These are phyloP conservation scores for Ceratocystis variospora DNA, from an alignment of 2,329 filamentous ascomycete species.

Conservation along the genomic window DNA sequence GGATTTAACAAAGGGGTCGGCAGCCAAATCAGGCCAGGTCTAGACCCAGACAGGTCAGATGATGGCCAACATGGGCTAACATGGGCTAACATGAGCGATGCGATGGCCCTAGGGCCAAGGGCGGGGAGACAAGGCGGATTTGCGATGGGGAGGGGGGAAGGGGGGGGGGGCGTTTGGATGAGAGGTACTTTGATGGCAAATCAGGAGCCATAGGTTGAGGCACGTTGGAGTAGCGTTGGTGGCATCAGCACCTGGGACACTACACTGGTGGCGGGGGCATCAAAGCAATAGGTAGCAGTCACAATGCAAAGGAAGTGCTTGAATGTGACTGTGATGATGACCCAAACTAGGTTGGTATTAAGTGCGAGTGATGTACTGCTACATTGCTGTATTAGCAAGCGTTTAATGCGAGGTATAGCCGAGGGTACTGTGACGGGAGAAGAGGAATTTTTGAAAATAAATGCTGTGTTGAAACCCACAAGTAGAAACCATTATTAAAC, in stretches of 20 bases:
- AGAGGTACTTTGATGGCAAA: too few species aligned
- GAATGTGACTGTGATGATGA: neutral
- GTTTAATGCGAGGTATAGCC: neutral
- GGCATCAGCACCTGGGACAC: neutral
- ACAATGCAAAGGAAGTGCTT: neutral
- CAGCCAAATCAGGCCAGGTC: neutral
- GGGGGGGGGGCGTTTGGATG: neutral
- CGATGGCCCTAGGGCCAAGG: neutral
- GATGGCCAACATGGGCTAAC: neutral
- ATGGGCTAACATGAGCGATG: neutral
- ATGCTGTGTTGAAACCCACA: neutral
- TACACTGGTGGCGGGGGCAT: too few species aligned
- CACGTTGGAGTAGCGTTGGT: neutral
- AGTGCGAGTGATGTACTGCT: neutral
- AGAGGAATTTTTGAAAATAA: too few species aligned
- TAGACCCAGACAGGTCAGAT: neutral
- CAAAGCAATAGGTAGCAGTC: too few species aligned
- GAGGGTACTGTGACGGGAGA: neutral
- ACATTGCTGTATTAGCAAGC: neutral
- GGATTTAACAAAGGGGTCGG: slow-evolving; percentile 4
- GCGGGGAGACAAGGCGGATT: neutral
- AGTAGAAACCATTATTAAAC: neutral
- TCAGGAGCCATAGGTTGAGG: neutral
- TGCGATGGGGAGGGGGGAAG: neutral
- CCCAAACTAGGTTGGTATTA: neutral